A percentile compares a stretch with the other conserved stretches of the same genome.
Conservation (phyloP, 2,329 filamentous ascomycete species). For the Phyllosticta citrichinensis region DNA sequence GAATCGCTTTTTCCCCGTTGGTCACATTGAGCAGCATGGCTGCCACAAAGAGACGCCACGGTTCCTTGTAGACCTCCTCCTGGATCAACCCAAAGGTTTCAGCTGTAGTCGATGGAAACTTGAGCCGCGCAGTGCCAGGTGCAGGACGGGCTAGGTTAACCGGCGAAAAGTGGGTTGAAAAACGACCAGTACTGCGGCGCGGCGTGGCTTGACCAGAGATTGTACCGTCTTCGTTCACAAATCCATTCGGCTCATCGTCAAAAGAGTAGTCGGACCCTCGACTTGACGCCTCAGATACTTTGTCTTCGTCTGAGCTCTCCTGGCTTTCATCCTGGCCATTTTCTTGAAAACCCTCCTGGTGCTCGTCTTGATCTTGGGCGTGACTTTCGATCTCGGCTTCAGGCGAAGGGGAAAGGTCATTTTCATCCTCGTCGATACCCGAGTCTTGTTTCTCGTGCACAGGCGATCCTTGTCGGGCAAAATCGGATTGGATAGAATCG, state of each 20-base stretch:
- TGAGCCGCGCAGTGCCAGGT: conserved; percentile 3
- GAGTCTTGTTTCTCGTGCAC: background rate
- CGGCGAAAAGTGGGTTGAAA: background rate
- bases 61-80: conserved; percentile 62
- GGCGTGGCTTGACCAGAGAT: background rate
- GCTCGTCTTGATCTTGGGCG: background rate
- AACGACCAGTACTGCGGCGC: background rate
- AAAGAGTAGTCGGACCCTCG: background rate
- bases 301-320: background rate
- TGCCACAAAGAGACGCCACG: conserved; percentile 72
- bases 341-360: background rate
- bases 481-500: too few relatives aligned
- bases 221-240: background rate
- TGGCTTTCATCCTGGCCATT: background rate
- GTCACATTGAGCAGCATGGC: conserved; percentile 82
- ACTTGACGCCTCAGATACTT: background rate
- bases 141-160: background rate
- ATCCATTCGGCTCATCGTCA: conserved; percentile 5
- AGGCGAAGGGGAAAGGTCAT: background rate
- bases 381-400: background rate
- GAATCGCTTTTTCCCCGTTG: conserved; percentile 61
- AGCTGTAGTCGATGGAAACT: conserved; percentile 7
- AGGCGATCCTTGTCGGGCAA: background rate
- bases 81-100: conserved; percentile 68
- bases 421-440: background rate